Conservation (phyloP, 805 yeast species). For the Vanderwaltozyma verrucispora region DNA sequence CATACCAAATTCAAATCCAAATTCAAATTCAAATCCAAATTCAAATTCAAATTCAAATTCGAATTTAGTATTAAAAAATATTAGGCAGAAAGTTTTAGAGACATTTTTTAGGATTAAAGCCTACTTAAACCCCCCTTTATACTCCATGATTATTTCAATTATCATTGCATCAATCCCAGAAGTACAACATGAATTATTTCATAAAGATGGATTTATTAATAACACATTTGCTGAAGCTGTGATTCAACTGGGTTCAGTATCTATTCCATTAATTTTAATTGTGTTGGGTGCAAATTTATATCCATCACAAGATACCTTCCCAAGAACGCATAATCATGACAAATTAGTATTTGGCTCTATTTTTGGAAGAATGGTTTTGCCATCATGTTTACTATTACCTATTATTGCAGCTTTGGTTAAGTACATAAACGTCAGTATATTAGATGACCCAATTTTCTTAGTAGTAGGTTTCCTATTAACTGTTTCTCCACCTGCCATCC, state of each 20-base stretch:
- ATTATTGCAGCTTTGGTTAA: slow-evolving; percentile 54
- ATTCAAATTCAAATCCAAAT: not conserved
- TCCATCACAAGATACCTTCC: slow-evolving; percentile 59
- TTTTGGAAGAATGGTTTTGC: slow-evolving; percentile 67
- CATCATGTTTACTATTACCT: slow-evolving; percentile 59
- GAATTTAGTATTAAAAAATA: not conserved
- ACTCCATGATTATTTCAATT: slow-evolving; percentile 62
- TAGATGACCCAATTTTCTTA: slow-evolving; percentile 74
- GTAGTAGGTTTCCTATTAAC: slow-evolving; percentile 68
- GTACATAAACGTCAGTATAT: slow-evolving; percentile 51
- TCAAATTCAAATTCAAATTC: slow-evolving; percentile 1
- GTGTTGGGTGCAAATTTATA: slow-evolving; percentile 71
- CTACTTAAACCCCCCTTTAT: slow-evolving; percentile 73
- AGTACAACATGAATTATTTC: slow-evolving; percentile 47
- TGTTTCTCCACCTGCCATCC: slow-evolving; percentile 77
- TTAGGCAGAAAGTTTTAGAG: not conserved
- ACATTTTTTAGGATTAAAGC: not conserved
- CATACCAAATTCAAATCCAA: not conserved
- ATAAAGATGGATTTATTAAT: slow-evolving; percentile 48
- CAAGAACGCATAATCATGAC: slow-evolving; percentile 51
- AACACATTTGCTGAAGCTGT: slow-evolving; percentile 58
- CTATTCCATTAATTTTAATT: slow-evolving; percentile 66
- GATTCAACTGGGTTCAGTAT: slow-evolving; percentile 58
- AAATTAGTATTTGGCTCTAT: slow-evolving; percentile 59
- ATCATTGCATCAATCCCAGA: slow-evolving; percentile 57